phyloP scores from a whole-genome alignment of 2,329 filamentous ascomycete species.

The Verticillium isaacii region DNA sequence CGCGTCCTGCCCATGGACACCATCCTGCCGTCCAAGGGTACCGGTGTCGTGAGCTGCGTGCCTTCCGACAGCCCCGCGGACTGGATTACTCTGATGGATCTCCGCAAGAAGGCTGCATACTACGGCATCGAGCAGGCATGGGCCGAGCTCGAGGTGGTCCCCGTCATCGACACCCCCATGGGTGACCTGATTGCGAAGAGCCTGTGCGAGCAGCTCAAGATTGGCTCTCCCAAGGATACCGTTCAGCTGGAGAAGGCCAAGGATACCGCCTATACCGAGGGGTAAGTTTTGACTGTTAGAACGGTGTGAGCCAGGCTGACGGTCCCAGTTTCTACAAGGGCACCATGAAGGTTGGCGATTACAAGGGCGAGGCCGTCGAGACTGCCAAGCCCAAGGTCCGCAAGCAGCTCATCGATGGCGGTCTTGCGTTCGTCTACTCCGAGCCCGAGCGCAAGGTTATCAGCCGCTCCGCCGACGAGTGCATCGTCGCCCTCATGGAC shows the following conservation, averaged over 20 bases:
- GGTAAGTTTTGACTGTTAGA: slow-evolving; percentile 24
- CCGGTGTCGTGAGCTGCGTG: slow-evolving; percentile 91
- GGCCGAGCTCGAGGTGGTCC: slow-evolving; percentile 84
- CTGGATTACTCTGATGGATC: slow-evolving; percentile 80
- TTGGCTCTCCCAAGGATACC: slow-evolving; percentile 90
- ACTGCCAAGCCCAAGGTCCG: slow-evolving; percentile 82
- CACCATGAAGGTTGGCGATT: slow-evolving; percentile 81
- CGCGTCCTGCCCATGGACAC: slow-evolving; percentile 93
- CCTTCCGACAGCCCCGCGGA: slow-evolving; percentile 96
- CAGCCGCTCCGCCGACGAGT: slow-evolving; percentile 85
- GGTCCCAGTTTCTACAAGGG: slow-evolving; percentile 73
- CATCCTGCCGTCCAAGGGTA: slow-evolving; percentile 89
- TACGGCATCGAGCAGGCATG: slow-evolving; percentile 96
- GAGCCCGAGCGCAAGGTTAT: slow-evolving; percentile 90
- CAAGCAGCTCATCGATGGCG: slow-evolving; percentile 68
- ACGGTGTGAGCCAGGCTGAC: not conserved
- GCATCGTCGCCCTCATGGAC: slow-evolving; percentile 86
- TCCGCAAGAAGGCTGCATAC: slow-evolving; percentile 92
- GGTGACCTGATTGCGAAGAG: slow-evolving; percentile 79
- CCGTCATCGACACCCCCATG: slow-evolving; percentile 88
- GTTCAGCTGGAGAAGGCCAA: slow-evolving; percentile 87
- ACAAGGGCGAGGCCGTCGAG: slow-evolving; percentile 81
- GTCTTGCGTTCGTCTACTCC: slow-evolving; percentile 83
- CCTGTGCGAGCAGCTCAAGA: slow-evolving; percentile 90
- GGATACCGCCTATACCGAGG: slow-evolving; percentile 94